These are phyloP conservation scores for Sclerotinia subarctica DNA, from an alignment of 2,329 filamentous ascomycete genomes.

Conservation along the genomic window DNA sequence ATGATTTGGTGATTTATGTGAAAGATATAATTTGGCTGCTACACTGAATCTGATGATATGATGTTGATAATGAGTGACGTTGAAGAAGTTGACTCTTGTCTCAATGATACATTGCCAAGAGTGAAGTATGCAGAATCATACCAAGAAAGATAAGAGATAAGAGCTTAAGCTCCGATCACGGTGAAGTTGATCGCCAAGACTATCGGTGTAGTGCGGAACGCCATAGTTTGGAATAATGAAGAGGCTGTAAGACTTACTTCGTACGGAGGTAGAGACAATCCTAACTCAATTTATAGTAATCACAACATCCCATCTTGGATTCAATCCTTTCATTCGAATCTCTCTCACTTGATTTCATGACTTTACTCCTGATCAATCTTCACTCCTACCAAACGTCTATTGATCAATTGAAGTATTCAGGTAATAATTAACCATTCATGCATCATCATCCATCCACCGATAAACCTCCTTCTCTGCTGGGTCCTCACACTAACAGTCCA, in stretches of 20 bases:
- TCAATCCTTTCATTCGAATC: not conserved
- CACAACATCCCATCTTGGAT: not conserved
- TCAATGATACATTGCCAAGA: not conserved
- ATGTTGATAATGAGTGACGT: not conserved
- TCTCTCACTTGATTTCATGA: not conserved
- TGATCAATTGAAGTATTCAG: not conserved
- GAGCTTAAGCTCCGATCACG: not conserved
- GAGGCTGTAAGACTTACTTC: not conserved
- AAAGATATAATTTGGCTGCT: not conserved
- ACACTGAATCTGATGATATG: not conserved
- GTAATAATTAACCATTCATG: not conserved
- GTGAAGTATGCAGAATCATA: not conserved
- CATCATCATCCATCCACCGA: not conserved
- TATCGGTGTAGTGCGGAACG: not conserved
- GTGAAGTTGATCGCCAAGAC: not conserved
- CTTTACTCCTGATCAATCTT: not conserved
- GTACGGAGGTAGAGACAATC: too few species aligned
- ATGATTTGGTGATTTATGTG: not conserved
- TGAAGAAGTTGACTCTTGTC: not conserved
- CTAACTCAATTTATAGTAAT: not conserved
- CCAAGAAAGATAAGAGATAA: not conserved
- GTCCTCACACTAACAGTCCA: conserved; percentile 6
- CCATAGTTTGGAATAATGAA: not conserved
- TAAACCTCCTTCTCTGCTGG: not conserved
- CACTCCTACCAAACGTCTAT: not conserved